Evolutionary conservation across 805 yeast species (phyloP).

Genomic region (Blastobotrys muscicola): DNA sequence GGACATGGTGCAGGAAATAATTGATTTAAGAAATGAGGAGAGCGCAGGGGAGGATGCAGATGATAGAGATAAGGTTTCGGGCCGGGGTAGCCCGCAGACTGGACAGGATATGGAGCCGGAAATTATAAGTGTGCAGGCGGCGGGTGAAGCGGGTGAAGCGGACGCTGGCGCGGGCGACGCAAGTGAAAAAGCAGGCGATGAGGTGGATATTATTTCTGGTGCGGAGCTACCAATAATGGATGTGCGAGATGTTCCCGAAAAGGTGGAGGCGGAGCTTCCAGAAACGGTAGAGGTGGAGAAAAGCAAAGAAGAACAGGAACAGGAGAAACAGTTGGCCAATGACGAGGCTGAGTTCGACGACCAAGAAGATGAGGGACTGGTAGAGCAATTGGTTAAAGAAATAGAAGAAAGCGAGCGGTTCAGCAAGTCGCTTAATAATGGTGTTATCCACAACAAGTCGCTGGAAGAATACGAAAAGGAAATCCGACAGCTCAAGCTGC

Average conservation of each 20-base stretch:
- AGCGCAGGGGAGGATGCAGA: not conserved
- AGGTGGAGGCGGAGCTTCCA: not conserved
- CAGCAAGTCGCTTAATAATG: constrained; percentile 32
- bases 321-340: constrained; percentile 18
- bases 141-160: not conserved
- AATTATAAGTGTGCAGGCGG: not conserved
- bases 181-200: not conserved
- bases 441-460: constrained; percentile 3
- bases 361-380: constrained; percentile 64
- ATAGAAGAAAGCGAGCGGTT: constrained; percentile 64
- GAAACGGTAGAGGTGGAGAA: not conserved
- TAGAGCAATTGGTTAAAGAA: constrained; percentile 56
- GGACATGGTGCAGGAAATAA: too few relatives aligned
- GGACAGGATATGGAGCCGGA: not conserved
- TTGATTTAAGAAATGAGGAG: not conserved
- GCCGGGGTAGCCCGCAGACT: not conserved
- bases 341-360: constrained; percentile 33
- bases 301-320: constrained; percentile 4
- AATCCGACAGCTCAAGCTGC: constrained; percentile 42
- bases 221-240: not conserved
- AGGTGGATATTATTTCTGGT: not conserved
- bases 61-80: not conserved
- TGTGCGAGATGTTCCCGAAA: not conserved
- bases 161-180: not conserved
- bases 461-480: constrained; percentile 10